Base-by-base conservation (phyloP, 345 rosid species). In the Odontarrhena argentea region DNA sequence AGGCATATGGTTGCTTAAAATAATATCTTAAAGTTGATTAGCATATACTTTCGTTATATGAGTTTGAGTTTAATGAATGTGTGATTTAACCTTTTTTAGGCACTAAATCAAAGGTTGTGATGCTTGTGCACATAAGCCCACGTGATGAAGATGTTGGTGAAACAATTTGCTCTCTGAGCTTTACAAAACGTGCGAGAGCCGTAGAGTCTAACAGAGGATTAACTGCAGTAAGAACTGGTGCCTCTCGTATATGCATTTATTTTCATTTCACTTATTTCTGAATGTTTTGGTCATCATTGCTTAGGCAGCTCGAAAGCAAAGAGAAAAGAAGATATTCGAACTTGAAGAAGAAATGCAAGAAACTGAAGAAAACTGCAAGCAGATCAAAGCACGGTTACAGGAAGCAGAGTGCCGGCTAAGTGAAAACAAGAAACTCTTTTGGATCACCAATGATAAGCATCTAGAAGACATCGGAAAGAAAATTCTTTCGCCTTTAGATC, bases 61-160 rank as follows among this genome's bases (percentile, higher is more conserved):
- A 34, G 71, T 51, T 51, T 65, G 55, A 43, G 63, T 55, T 71
- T 65, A 56, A 65, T 42, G 40, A 57, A 49, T 24, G 30, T 57
- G 32, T 57, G 43, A 42, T 35, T 51, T 52, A 26, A 53, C 10
- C 30, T 4, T 30, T 47, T 55, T 22, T 50, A 90, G 97, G 96
- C 41, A 78, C 67, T 60, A 79, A 81, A 67, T 90, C 98, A 7
- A 93, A 93, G 82, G 92, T 88, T 64, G 37, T 93, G 81, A 90
- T 93, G 97, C 87, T 90, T 45, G 92, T 86, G 56, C 97, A 93
- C 67, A 77, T 88, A 53, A 90, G 97, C 73, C 96, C 89, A 8
- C 75, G 83, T 53, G 86, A 85, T 67, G 94, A 82, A 67, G 96
- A 93, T 60, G 73, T 84, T 6, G 89, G 77, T 13, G 97, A 93